These are phyloP conservation scores for Arabis hirsuta DNA, from an alignment of 345 rosid species.

Conservation along the genomic window DNA sequence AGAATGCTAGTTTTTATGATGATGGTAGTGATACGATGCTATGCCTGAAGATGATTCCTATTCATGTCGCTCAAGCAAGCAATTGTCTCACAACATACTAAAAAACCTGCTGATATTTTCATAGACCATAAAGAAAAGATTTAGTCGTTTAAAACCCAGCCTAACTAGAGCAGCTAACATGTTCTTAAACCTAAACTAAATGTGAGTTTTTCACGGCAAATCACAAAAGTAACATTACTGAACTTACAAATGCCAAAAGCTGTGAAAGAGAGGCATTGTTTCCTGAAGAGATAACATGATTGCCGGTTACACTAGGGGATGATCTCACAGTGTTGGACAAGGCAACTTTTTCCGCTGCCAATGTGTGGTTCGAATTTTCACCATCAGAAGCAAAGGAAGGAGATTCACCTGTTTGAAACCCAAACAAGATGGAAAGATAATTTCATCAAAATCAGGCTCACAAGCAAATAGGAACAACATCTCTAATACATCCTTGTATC, in stretches of 20 bases:
- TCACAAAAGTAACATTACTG: conserved; percentile 22
- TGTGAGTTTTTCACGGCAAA: background rate
- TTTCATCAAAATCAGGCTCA: conserved; percentile 18
- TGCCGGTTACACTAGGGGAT: conserved; percentile 72
- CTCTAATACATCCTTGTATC: background rate
- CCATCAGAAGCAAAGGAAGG: conserved; percentile 95
- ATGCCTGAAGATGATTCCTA: conserved; percentile 11
- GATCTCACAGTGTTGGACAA: conserved; percentile 64
- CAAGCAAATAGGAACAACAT: conserved; percentile 8
- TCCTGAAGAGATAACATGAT: conserved; percentile 61
- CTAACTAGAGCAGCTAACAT: conserved; percentile 27
- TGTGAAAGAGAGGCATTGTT: conserved; percentile 59
- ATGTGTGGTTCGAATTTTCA: conserved; percentile 73
- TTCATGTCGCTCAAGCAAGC: conserved; percentile 2
- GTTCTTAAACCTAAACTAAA: conserved; percentile 11
- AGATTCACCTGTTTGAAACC: conserved; percentile 69
- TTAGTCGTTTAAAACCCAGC: conserved; percentile 10
- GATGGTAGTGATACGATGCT: conserved; percentile 6
- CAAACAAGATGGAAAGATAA: conserved; percentile 18
- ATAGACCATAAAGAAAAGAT: conserved; percentile 7
- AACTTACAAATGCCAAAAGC: conserved; percentile 85
- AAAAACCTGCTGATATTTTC: conserved; percentile 12
- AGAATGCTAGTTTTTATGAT: background rate
- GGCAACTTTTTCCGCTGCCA: conserved; percentile 63
- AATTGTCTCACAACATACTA: conserved; percentile 11